Percentiles rank a stretch among this genome's conserved stretches.
These are phyloP conservation scores for Coniochaeta ligniaria DNA, from an alignment of 2,329 filamentous ascomycete genomes.

Conservation along the genomic window DNA sequence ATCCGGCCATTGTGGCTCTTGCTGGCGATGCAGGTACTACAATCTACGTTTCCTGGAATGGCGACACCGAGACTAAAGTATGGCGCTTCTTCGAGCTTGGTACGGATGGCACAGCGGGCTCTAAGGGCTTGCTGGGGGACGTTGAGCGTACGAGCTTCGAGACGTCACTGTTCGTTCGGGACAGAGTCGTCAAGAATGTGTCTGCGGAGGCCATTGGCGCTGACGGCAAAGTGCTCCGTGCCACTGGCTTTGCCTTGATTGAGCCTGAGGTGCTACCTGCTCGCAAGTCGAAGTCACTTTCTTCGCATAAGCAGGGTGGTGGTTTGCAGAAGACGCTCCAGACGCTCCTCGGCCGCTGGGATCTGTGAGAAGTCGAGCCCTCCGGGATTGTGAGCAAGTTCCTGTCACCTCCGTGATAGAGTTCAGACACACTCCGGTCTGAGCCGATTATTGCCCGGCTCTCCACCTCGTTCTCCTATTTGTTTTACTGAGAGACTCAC, in stretches of 20 bases:
- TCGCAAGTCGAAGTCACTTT: not conserved
- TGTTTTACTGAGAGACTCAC: too few species aligned
- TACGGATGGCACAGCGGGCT: constrained; percentile 7
- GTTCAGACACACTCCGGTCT: too few species aligned
- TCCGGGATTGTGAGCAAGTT: not conserved
- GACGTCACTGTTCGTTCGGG: constrained; percentile 10
- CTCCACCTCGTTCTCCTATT: too few species aligned
- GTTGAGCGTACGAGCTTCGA: constrained; percentile 11
- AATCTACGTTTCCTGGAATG: constrained; percentile 36
- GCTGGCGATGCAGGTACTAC: constrained; percentile 11
- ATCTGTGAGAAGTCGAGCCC: constrained; percentile 1
- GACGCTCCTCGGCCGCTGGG: constrained; percentile 5
- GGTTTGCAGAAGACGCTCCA: not conserved
- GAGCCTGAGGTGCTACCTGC: constrained; percentile 11
- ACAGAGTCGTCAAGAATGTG: constrained; percentile 6
- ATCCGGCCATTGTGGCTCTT: constrained; percentile 19
- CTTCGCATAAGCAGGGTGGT: not conserved
- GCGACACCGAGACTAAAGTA: constrained; percentile 27
- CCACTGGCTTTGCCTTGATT: constrained; percentile 7
- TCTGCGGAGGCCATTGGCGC: constrained; percentile 11
- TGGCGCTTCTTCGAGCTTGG: constrained; percentile 14
- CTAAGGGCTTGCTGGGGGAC: constrained; percentile 10
- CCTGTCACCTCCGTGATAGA: too few species aligned
- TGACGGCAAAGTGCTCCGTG: constrained; percentile 7
- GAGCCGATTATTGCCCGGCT: too few species aligned